Conservation (phyloP, 345 rosid species). For the Hibiscus tridactylites region DNA sequence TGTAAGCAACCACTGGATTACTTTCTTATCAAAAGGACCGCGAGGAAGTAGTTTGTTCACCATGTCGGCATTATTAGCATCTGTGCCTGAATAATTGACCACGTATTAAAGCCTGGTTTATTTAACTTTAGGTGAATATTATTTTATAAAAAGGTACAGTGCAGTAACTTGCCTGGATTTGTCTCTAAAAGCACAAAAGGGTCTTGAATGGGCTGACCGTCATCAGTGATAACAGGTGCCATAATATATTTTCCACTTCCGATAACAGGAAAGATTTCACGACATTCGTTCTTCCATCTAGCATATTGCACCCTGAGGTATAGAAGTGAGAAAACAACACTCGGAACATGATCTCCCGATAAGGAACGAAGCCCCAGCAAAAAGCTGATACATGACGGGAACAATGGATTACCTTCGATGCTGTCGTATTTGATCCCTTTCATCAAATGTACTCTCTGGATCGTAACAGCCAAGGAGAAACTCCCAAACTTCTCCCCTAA, state of each 20-base stretch:
- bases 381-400: slow-evolving; percentile 1
- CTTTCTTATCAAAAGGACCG: slow-evolving; percentile 69
- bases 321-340: slow-evolving; percentile 6
- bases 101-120: not conserved
- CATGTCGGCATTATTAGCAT: slow-evolving; percentile 36
- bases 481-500: slow-evolving; percentile 99
- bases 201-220: slow-evolving; percentile 74
- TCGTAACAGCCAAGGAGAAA: slow-evolving; percentile 90
- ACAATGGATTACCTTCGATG: slow-evolving; percentile 52
- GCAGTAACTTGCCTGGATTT: slow-evolving; percentile 31
- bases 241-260: slow-evolving; percentile 90
- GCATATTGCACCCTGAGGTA: slow-evolving; percentile 59
- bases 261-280: slow-evolving; percentile 63
- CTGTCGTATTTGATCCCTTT: slow-evolving; percentile 72
- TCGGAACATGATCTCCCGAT: slow-evolving; percentile 2
- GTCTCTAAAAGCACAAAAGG: slow-evolving; percentile 75
- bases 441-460: slow-evolving; percentile 79
- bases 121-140: not conserved
- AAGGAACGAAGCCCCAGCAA: slow-evolving; percentile 2
- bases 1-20: slow-evolving; percentile 82
- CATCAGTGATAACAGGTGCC: slow-evolving; percentile 80
- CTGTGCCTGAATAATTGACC: slow-evolving; percentile 20
- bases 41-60: slow-evolving; percentile 41
- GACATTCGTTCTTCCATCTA: slow-evolving; percentile 78
- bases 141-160: slow-evolving; percentile 13